These are phyloP conservation scores for Globisporangium rhizosaccharum DNA, from an alignment of 352 stramenopile species.

Conservation along the genomic window DNA sequence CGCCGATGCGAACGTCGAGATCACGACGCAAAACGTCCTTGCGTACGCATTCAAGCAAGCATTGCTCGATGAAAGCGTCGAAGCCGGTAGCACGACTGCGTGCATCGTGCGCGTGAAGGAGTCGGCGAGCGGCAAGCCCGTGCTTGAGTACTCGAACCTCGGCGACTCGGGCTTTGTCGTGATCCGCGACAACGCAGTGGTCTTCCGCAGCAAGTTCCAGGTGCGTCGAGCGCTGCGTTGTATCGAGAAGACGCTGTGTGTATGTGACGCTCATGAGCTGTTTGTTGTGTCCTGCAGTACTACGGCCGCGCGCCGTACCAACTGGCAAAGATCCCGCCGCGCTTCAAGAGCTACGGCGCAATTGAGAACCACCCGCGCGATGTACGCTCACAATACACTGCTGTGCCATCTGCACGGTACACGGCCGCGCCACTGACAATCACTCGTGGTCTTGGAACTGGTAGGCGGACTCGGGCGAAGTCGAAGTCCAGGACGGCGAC, in stretches of 20 bases:
- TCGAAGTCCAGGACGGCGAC: constrained; percentile 70
- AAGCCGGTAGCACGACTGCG: constrained; percentile 70
- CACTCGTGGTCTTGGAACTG: neutral
- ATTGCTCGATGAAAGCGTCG: constrained; percentile 57
- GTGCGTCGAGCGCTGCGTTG: constrained; percentile 8
- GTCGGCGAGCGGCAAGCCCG: constrained; percentile 27
- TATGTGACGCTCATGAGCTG: neutral
- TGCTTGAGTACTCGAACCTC: constrained; percentile 79
- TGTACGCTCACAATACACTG: constrained; percentile 22
- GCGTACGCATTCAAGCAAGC: constrained; percentile 52
- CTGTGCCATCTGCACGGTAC: neutral
- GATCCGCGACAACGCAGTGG: constrained; percentile 51
- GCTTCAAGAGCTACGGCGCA: constrained; percentile 68
- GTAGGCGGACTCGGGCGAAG: constrained; percentile 62
- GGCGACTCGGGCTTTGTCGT: constrained; percentile 73
- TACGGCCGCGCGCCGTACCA: constrained; percentile 75
- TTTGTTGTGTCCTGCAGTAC: constrained; percentile 24
- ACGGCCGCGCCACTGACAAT: neutral
- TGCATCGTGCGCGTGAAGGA: constrained; percentile 68
- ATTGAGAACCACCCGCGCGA: constrained; percentile 75
- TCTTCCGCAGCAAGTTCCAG: constrained; percentile 78
- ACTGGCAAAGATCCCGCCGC: constrained; percentile 65
- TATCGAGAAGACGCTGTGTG: neutral
- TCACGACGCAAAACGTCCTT: constrained; percentile 53
- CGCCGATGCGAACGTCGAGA: constrained; percentile 17